A percentile compares a stretch with the other conserved stretches of the same genome.
phyloP scores from a whole-genome alignment of 345 rosid genomes.

The Punica granatum region DNA sequence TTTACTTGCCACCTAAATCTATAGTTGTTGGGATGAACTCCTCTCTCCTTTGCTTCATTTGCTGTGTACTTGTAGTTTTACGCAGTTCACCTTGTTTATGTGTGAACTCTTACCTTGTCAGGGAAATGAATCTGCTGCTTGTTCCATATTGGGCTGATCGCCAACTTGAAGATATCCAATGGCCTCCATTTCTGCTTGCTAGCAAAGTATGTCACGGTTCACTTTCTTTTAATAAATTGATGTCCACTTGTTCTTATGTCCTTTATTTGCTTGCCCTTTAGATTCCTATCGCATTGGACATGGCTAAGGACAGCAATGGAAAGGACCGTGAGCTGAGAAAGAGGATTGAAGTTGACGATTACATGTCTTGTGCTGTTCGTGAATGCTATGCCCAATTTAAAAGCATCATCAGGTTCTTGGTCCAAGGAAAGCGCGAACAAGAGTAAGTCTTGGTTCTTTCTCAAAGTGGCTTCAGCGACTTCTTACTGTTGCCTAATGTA shows the following conservation, averaged over 20 bases:
- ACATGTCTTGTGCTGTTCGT: constrained; percentile 88
- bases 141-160: constrained; percentile 99
- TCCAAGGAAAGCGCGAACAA: constrained; percentile 62
- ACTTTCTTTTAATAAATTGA: constrained; percentile 5
- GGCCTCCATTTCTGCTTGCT: constrained; percentile 98
- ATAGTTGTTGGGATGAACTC: constrained; percentile 3
- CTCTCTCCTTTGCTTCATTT: neutral
- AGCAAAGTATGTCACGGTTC: constrained; percentile 60
- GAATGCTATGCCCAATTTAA: constrained; percentile 95
- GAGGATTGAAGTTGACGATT: constrained; percentile 60
- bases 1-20: neutral
- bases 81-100: neutral
- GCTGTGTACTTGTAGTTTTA: neutral
- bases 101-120: constrained; percentile 18
- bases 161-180: constrained; percentile 76
- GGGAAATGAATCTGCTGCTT: constrained; percentile 97
- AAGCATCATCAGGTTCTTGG: constrained; percentile 69
- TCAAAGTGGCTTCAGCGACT: neutral
- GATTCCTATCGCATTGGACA: constrained; percentile 98
- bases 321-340: constrained; percentile 86
- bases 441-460: constrained; percentile 36
- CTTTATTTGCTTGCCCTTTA: constrained; percentile 19
- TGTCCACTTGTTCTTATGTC: neutral
- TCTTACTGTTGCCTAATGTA: constrained; percentile 8
- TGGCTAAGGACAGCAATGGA: constrained; percentile 96